Evolutionary conservation across 768 basidiomycete genomes (phyloP), one percentile per base, ranked within the genome.

Genomic region (Boletus barrowsii): DNA sequence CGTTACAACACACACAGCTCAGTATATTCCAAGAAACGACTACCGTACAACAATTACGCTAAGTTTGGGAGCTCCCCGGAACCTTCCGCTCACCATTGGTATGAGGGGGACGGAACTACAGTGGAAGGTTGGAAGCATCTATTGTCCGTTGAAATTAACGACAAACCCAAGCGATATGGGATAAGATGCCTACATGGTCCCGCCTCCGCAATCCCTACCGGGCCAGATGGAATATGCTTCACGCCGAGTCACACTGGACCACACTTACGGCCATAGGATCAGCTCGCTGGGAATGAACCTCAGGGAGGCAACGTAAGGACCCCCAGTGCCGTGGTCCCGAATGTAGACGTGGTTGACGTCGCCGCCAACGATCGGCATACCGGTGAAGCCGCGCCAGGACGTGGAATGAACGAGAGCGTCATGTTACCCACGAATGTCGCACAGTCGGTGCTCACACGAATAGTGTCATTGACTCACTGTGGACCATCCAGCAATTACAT

Each of bases 81-180:
- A n/a, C n/a, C n/a, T n/a, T n/a, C n/a, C n/a, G n/a, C n/a, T n/a
- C n/a, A n/a, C n/a, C n/a, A n/a, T n/a, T n/a, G n/a, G 26, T 30
- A 17, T 58, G 50, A 3, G 54, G 37, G 15, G 57, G 57, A 22
- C 57, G 49, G 42, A 58, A 57, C 20, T 24, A 41, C 5, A 58
- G 6, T 33, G 35, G 55, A 8, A 26, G 5, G 3, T 41, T 36
- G 17, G 41, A 44, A 40, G 45, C 55, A 10, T 41, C 57, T 58
- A 36, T 44, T 10, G 32, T 4, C 10, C 32, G 35, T 35, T 33
- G 30, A 40, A 24, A 35, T 56, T 0, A 47, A 26, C 18, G 13
- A 7, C 14, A 26, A 3, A 26, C 14, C 29, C 4, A 13, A 18
- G 15, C 24, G 9, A 45, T 26, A 33, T 7, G 13, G 6, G 22